phyloP scores from a whole-genome alignment of 2,329 filamentous ascomycete genomes.

The Calycina herbarum region DNA sequence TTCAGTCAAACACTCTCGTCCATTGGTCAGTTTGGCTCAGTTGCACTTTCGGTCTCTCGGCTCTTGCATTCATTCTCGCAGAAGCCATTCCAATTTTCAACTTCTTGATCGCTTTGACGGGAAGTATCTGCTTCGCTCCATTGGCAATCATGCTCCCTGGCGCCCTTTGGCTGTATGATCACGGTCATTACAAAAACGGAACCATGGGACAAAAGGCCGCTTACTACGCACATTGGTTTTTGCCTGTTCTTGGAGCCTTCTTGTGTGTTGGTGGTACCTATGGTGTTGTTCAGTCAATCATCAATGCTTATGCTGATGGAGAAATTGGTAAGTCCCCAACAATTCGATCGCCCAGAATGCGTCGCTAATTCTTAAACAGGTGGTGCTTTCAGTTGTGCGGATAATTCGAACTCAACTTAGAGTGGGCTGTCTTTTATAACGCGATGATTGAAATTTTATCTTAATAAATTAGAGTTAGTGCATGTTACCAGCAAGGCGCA shows the following conservation, averaged over 20 bases:
- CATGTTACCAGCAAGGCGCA: neutral
- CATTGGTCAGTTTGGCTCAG: conserved; percentile 55
- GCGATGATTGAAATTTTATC: no score
- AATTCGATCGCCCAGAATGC: no score
- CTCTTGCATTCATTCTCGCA: conserved; percentile 51
- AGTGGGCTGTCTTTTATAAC: neutral
- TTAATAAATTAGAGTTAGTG: neutral
- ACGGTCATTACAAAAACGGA: conserved; percentile 43
- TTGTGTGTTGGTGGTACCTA: conserved; percentile 45
- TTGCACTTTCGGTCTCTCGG: conserved; percentile 44
- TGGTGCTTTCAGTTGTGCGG: conserved; percentile 49
- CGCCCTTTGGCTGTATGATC: conserved; percentile 53
- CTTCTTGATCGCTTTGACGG: conserved; percentile 50
- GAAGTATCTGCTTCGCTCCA: conserved; percentile 51
- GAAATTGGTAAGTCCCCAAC: conserved; percentile 27
- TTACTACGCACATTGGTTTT: conserved; percentile 38
- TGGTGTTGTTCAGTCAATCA: conserved; percentile 51
- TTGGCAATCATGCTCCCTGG: conserved; percentile 49
- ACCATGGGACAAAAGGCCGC: conserved; percentile 28
- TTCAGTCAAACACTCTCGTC: conserved; percentile 50
- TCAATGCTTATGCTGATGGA: conserved; percentile 47
- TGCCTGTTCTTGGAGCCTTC: conserved; percentile 42
- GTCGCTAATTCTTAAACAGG: conserved; percentile 17
- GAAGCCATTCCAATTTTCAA: conserved; percentile 57
- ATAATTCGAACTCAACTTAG: conserved; percentile 40